Base-by-base conservation (phyloP, 805 yeast genomes). In the Blastobotrys chiropterorum region DNA sequence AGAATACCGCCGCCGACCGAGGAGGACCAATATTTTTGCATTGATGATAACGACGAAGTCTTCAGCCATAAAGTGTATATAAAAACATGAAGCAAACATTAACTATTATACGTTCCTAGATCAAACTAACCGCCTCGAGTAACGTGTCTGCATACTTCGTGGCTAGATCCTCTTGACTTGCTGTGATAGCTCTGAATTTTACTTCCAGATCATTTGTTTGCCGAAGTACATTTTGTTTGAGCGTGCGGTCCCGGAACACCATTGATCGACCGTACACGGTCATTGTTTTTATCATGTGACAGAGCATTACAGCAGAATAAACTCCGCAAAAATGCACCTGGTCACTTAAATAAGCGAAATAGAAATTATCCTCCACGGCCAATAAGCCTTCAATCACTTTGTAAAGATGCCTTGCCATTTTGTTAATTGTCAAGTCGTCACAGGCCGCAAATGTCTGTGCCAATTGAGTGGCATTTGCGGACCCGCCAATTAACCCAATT, bases 271-370 rank as follows among this genome's bases (percentile, higher is more conserved):
- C 50, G 19, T 20, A 21, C 16, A 19, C 26, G 14, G 44, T 38
- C 55, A 54, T 26, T 13, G 30, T 20, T 38, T 38, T 34, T 17
- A 51, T 38, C 19, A 57, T 54, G 31, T 53, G 46, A 22, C 48
- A 38, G 43, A 61, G 53, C 55, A 60, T 51, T 7, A 60, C 44
- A 2, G 60, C 61, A 3, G 62, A 48, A 44, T 54, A 59, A 21
- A 60, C 59, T 1, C 67, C 70, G 26, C 54, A 50, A 52, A 82
- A 73, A 61, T 81, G 87, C 44, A 84, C 71, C 66, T 82, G 87
- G 67, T 85, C 90, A 11, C 86, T 80, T n/a, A 85, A 71, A 59
- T 79, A 81, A 0, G 85, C 83, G 67, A 85, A 85, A 59, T 80
- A 81, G 2, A 79, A 72, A 60, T 78, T 82, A 54, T 74, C 70